phyloP scores from a whole-genome alignment of 1,284 basidiomycete species.

The Caloboletus firmus region DNA sequence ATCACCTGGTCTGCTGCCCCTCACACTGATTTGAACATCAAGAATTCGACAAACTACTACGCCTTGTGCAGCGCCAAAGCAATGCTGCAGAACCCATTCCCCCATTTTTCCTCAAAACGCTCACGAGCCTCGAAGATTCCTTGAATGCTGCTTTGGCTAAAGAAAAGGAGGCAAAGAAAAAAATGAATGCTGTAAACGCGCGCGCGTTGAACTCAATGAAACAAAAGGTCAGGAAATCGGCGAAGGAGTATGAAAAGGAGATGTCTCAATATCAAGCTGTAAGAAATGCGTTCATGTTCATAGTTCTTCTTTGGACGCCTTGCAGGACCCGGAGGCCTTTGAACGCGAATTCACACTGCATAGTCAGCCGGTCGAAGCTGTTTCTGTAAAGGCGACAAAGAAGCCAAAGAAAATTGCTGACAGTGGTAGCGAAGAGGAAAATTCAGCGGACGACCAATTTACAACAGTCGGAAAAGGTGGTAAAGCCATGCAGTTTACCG shows the following conservation, averaged over 20 bases:
- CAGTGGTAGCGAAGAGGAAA: conserved; percentile 43
- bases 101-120: conserved; percentile 80
- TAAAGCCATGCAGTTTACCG: conserved; percentile 79
- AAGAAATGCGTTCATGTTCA: conserved; percentile 25
- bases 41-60: conserved; percentile 96
- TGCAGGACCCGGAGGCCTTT: conserved; percentile 86
- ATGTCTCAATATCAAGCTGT: conserved; percentile 82
- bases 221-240: conserved; percentile 92
- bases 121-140: conserved; percentile 77
- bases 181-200: conserved; percentile 94
- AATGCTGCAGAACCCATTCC: conserved; percentile 87
- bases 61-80: conserved; percentile 88
- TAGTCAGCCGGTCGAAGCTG: conserved; percentile 49
- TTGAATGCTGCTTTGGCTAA: conserved; percentile 75
- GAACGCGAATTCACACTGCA: conserved; percentile 69
- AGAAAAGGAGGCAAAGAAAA: conserved; percentile 92
- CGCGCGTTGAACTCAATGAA: conserved; percentile 96
- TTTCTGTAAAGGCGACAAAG: conserved; percentile 41
- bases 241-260: conserved; percentile 87
- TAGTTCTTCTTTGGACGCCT: conserved; percentile 5
- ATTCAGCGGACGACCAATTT: conserved; percentile 67
- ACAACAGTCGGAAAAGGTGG: conserved; percentile 92
- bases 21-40: conserved; percentile 18
- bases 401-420: conserved; percentile 42
- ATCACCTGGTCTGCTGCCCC: neutral